Evolutionary conservation across 768 basidiomycete genomes (phyloP).

Genomic region (Leccinum disarticulatum): DNA sequence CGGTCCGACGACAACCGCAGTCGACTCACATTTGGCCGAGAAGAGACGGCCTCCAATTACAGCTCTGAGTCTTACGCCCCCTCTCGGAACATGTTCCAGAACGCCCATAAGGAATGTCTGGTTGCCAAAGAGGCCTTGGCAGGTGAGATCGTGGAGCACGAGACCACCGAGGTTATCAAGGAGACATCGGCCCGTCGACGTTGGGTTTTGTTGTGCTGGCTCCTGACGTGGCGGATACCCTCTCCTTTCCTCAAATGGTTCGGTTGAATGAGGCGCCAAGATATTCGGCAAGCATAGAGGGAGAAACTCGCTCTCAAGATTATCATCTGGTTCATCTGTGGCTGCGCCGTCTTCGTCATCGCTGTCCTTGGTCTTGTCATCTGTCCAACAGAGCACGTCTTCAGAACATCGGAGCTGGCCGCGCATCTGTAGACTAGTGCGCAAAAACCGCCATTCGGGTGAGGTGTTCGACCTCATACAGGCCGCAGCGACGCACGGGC

Average conservation of each 20-base stretch:
- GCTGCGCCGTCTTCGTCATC: slow-evolving; percentile 89
- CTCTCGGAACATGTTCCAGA: slow-evolving; percentile 93
- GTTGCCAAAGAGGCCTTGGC: slow-evolving; percentile 82
- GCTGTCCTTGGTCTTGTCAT: slow-evolving; percentile 84
- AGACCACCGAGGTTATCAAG: slow-evolving; percentile 88
- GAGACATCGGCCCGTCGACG: slow-evolving; percentile 76
- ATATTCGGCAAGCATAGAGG: slow-evolving; percentile 95
- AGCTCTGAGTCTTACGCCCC: slow-evolving; percentile 95
- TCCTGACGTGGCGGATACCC: slow-evolving; percentile 92
- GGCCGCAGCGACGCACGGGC: slow-evolving; percentile 64
- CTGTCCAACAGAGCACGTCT: slow-evolving; percentile 94
- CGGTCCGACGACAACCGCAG: slow-evolving; percentile 77
- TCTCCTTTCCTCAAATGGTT: slow-evolving; percentile 62
- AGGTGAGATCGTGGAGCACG: slow-evolving; percentile 83
- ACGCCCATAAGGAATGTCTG: slow-evolving; percentile 68
- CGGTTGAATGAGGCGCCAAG: slow-evolving; percentile 92
- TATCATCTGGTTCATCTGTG: slow-evolving; percentile 94
- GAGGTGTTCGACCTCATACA: slow-evolving; percentile 89
- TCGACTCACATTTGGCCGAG: slow-evolving; percentile 72
- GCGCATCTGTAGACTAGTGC: slow-evolving; percentile 61
- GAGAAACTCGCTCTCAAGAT: slow-evolving; percentile 95
- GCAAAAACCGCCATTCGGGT: slow-evolving; percentile 79
- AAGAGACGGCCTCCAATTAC: slow-evolving; percentile 77
- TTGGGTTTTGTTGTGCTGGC: slow-evolving; percentile 88
- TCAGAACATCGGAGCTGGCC: slow-evolving; percentile 71